Conservation (phyloP, 306 rosid species). For the Vachellia collinsii region DNA sequence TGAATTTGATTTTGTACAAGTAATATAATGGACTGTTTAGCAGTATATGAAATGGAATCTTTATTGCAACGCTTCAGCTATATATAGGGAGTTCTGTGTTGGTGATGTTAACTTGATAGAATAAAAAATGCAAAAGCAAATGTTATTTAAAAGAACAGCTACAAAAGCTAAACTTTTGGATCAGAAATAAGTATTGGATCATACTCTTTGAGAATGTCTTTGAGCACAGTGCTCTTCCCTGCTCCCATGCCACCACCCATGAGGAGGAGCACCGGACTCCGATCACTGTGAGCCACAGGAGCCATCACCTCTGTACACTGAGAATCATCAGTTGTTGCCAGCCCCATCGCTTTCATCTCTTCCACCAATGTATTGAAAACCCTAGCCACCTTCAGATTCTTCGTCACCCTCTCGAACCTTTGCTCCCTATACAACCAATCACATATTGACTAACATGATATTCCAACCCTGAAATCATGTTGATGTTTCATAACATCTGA, state of each 20-base stretch:
- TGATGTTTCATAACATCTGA: background rate
- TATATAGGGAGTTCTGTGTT: background rate
- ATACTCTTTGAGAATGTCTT: conserved; percentile 97
- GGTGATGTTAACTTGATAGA: background rate
- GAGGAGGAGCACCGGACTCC: conserved; percentile 94
- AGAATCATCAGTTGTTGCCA: conserved; percentile 72
- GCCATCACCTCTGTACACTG: conserved; percentile 97
- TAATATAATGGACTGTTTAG: background rate
- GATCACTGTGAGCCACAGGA: conserved; percentile 87
- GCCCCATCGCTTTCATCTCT: conserved; percentile 97
- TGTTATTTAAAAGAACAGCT: background rate
- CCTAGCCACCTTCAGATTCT: conserved; percentile 95
- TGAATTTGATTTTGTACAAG: background rate
- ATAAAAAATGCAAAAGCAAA: background rate
- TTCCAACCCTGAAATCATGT: background rate
- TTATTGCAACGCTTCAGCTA: background rate
- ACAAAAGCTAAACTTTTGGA: conserved; percentile 17
- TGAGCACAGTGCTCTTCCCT: conserved; percentile 92
- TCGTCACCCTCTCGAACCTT: conserved; percentile 87
- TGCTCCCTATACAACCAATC: conserved; percentile 58
- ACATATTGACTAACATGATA: background rate
- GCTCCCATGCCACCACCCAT: conserved; percentile 99
- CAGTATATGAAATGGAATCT: background rate
- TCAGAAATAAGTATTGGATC: conserved; percentile 22
- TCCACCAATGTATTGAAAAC: conserved; percentile 86